Evolutionary conservation across 1,284 basidiomycete species (phyloP).

Genomic region (Ustilago crameri): DNA sequence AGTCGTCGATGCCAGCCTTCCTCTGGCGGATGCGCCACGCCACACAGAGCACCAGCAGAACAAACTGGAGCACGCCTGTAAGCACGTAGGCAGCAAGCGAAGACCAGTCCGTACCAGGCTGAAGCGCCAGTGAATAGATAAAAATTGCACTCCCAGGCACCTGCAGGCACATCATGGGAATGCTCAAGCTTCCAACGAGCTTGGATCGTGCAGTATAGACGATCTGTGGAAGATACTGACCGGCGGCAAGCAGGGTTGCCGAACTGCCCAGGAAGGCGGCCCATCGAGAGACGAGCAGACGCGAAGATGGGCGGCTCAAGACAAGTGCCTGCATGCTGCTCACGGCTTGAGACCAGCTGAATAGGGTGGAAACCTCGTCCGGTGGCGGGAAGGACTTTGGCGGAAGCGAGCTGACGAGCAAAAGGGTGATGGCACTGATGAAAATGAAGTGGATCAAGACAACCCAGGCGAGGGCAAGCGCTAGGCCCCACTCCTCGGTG

Average conservation of each 20-base stretch:
- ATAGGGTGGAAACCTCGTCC: conserved; percentile 33
- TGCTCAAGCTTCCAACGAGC: conserved; percentile 89
- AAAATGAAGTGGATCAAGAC: conserved; percentile 75
- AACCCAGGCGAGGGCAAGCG: conserved; percentile 79
- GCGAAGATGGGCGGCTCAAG: conserved; percentile 46
- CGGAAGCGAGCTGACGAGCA: conserved; percentile 29
- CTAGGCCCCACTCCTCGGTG: conserved; percentile 80
- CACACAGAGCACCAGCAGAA: conserved; percentile 74
- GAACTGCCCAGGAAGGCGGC: conserved; percentile 88
- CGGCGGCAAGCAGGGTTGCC: conserved; percentile 79
- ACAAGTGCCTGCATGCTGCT: conserved; percentile 7
- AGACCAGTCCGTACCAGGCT: conserved; percentile 60
- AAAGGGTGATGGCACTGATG: conserved; percentile 32
- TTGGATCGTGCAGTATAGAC: conserved; percentile 80
- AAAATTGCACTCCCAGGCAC: conserved; percentile 90
- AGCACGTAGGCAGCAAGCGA: conserved; percentile 76
- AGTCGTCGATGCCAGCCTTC: conserved; percentile 87
- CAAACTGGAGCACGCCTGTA: conserved; percentile 85
- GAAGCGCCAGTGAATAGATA: conserved; percentile 74
- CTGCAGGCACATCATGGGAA: conserved; percentile 94
- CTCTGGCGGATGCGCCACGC: conserved; percentile 72
- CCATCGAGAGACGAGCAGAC: conserved; percentile 71
- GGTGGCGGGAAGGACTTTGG: conserved; percentile 37
- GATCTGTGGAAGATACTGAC: conserved; percentile 90
- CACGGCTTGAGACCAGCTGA: conserved; percentile 20